These are phyloP conservation scores for Dactylellina cionopaga DNA, from an alignment of 2,329 filamentous ascomycete genomes.

Conservation along the genomic window DNA sequence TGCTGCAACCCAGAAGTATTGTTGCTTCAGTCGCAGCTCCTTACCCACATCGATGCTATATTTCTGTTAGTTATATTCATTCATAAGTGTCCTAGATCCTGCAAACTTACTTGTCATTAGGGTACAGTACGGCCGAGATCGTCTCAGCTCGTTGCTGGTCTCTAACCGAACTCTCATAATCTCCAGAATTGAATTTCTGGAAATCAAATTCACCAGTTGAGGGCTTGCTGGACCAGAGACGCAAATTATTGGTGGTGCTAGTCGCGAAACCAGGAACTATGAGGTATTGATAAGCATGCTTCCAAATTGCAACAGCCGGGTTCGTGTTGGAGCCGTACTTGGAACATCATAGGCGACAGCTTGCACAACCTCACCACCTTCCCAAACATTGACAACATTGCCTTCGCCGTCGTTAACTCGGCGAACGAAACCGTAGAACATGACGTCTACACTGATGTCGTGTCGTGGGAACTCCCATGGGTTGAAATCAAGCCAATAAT, in stretches of 20 bases:
- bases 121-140: slow-evolving; percentile 95
- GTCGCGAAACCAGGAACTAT: slow-evolving; percentile 91
- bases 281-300: slow-evolving; percentile 11
- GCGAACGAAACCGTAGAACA: slow-evolving; percentile 89
- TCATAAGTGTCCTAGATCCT: not conserved
- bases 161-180: slow-evolving; percentile 97
- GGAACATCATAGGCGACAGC: slow-evolving; percentile 90
- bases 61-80: not conserved
- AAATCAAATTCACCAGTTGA: slow-evolving; percentile 98
- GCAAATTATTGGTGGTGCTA: slow-evolving; percentile 91
- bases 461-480: slow-evolving; percentile 98
- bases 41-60: slow-evolving; percentile 90
- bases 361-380: slow-evolving; percentile 89
- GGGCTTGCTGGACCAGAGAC: slow-evolving; percentile 97
- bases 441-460: slow-evolving; percentile 94
- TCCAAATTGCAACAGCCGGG: slow-evolving; percentile 38
- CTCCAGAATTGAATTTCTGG: slow-evolving; percentile 98
- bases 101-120: slow-evolving; percentile 73
- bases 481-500: slow-evolving; percentile 99
- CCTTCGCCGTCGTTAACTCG: slow-evolving; percentile 81
- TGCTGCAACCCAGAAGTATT: slow-evolving; percentile 99
- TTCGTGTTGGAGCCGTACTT: slow-evolving; percentile 59
- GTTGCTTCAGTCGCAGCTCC: slow-evolving; percentile 96
- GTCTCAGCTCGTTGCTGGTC: slow-evolving; percentile 99
- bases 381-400: slow-evolving; percentile 80